Evolutionary conservation across 2,329 filamentous ascomycete genomes (phyloP).

Genomic region (Gnomoniopsis smithogilvyi): DNA sequence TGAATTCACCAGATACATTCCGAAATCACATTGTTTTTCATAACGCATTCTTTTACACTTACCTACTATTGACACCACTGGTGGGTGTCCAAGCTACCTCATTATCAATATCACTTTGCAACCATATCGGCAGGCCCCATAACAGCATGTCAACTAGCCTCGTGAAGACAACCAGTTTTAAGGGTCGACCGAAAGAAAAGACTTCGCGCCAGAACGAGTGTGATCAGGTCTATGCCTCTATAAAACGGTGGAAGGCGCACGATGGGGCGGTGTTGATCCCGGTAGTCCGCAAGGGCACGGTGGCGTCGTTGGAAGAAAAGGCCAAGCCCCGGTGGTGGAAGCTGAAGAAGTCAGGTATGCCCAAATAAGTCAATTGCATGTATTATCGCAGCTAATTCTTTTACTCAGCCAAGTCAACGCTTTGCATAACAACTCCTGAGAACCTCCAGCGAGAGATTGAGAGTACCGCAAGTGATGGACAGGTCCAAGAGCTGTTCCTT

Average conservation of each 20-base stretch:
- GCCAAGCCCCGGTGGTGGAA: constrained; percentile 18
- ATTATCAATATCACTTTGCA: neutral
- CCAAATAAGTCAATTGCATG: too few species aligned
- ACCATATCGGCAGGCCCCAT: neutral
- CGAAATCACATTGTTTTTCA: neutral
- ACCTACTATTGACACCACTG: constrained; percentile 12
- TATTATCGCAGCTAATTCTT: neutral
- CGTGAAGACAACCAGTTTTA: constrained; percentile 1
- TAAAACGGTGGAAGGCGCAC: constrained; percentile 17
- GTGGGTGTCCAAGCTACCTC: neutral
- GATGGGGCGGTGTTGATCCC: constrained; percentile 15
- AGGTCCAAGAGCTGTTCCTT: constrained; percentile 18
- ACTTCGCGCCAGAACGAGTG: constrained; percentile 13
- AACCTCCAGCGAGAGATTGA: constrained; percentile 14
- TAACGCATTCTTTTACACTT: neutral
- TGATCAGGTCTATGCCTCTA: constrained; percentile 14
- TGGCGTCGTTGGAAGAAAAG: constrained; percentile 2
- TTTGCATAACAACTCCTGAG: constrained; percentile 15
- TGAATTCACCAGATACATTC: neutral
- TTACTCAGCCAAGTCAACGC: constrained; percentile 12
- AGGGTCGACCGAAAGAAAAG: neutral
- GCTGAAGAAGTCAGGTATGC: constrained; percentile 11
- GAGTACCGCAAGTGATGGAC: constrained; percentile 10
- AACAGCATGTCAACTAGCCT: constrained; percentile 1
- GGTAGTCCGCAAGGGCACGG: constrained; percentile 8